Percentiles rank a stretch among this genome's conserved stretches.
Conservation (phyloP, 2,329 filamentous ascomycete genomes). For the Phoma herbarum region DNA sequence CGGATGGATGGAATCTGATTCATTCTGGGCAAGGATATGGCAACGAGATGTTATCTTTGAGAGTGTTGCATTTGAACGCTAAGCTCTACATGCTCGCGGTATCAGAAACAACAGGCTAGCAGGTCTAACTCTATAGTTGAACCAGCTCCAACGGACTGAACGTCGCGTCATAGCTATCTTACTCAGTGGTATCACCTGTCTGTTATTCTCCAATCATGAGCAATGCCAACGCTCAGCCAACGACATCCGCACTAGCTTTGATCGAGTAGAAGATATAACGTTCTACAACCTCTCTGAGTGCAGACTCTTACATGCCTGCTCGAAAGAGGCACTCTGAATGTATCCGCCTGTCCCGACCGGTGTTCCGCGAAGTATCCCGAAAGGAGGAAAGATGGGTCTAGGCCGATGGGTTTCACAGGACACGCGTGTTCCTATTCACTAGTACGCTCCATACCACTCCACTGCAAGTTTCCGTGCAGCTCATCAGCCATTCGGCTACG, state of each 20-base stretch:
- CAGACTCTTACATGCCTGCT: background rate
- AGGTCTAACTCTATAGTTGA: no score
- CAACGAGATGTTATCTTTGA: conserved; percentile 16
- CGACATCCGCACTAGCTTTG: background rate
- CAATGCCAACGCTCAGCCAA: background rate
- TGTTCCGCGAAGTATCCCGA: background rate
- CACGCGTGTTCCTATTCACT: background rate
- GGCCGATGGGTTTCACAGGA: background rate
- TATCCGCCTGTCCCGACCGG: background rate
- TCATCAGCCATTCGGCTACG: background rate
- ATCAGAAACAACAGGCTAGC: conserved; percentile 32
- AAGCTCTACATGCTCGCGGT: conserved; percentile 41
- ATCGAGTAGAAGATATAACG: background rate
- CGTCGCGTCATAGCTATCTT: background rate
- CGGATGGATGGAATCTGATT: conserved; percentile 50
- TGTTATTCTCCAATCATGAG: background rate
- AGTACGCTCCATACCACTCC: background rate
- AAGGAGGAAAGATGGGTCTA: background rate
- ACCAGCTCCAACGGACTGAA: background rate
- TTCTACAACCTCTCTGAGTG: conserved; percentile 1
- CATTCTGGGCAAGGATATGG: conserved; percentile 8
- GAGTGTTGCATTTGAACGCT: conserved; percentile 42
- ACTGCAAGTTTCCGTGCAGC: background rate
- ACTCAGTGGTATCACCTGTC: background rate
- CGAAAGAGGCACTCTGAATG: background rate